Percentiles rank a stretch among this genome's conserved stretches.
phyloP scores from a whole-genome alignment of 2,329 filamentous ascomycete genomes.

The Aspergillus chevalieri region DNA sequence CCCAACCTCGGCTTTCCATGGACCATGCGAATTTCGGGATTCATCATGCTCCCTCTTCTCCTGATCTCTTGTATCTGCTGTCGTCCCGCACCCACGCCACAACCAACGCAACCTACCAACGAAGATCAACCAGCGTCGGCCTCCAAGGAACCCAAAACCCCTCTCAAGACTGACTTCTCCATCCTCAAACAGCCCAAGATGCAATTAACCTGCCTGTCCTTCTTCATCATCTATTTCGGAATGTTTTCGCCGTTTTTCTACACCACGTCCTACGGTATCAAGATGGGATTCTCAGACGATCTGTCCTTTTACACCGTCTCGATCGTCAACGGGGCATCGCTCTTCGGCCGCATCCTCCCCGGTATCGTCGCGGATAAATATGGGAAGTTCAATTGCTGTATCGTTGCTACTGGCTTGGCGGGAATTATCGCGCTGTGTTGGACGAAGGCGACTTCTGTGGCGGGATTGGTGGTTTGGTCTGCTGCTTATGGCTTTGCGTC shows the following conservation, averaged over 20 bases:
- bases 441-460: slow-evolving; percentile 37
- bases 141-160: slow-evolving; percentile 1
- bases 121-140: background rate
- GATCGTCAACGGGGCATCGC: slow-evolving; percentile 33
- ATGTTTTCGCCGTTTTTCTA: slow-evolving; percentile 39
- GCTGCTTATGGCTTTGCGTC: slow-evolving; percentile 44
- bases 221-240: slow-evolving; percentile 34
- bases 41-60: slow-evolving; percentile 36
- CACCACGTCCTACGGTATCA: slow-evolving; percentile 24
- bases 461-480: slow-evolving; percentile 41
- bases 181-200: slow-evolving; percentile 19
- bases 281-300: slow-evolving; percentile 21
- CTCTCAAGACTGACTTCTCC: slow-evolving; percentile 10
- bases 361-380: slow-evolving; percentile 32
- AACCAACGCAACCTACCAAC: slow-evolving; percentile 1
- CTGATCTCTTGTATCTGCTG: slow-evolving; percentile 21
- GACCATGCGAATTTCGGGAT: slow-evolving; percentile 37
- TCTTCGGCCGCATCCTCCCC: slow-evolving; percentile 32
- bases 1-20: slow-evolving; percentile 24
- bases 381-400: slow-evolving; percentile 27
- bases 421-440: slow-evolving; percentile 42
- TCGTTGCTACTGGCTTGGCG: slow-evolving; percentile 24
- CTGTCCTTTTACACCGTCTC: slow-evolving; percentile 35
- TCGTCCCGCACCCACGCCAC: slow-evolving; percentile 2
- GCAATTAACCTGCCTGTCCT: slow-evolving; percentile 22